Base-by-base conservation (phyloP, 345 rosid species). In the Linum trigynum region DNA sequence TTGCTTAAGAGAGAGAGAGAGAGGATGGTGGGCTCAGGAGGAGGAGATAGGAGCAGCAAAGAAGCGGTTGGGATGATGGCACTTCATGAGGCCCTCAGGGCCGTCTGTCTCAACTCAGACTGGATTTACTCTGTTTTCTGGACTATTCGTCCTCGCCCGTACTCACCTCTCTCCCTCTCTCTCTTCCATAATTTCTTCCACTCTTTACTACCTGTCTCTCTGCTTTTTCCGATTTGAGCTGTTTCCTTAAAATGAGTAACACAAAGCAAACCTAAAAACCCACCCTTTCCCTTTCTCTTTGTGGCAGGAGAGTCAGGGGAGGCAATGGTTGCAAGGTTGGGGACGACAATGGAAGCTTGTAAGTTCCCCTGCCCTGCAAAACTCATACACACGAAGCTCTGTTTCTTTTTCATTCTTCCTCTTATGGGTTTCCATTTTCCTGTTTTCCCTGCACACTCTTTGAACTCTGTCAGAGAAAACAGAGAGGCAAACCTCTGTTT, bases 61-160 rank as follows among this genome's bases (percentile, higher is more conserved):
- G 97, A 94, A 81, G 99, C 97, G 66, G 92, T 90, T 62, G 99
- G 95, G 92, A 94, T 94, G 99, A 88, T 94, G 96, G 97, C 97
- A 80, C 97, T 94, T 85, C 99, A 94, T 69, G 97, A 94, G 80
- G 96, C 99, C 83, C 95, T 94, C 70, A 86, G 95, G 81, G 87
- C 80, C 83, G 95, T 90, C 87, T 94, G 99, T 78, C 87, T 90
- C 75, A 86, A 86, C 80, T 57, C 99, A 74, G 96, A 86, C 84
- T 94, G 99, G 97, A 90, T 86, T 86, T 94, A 94, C 90, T 90
- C 99, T 90, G 99, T 94, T 72, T 94, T 94, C 92, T 94, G 99
- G 99, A 90, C 99, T 74, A 94, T 94, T 72, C 99, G 99, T 81
- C 99, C 99, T 78, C 92, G 99, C 76, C 96, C 88, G 99, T 94